Evolutionary conservation across 2,329 filamentous ascomycete genomes (phyloP), one percentile per base, ranked within the genome.

Genomic region (Epichloe sibirici): DNA sequence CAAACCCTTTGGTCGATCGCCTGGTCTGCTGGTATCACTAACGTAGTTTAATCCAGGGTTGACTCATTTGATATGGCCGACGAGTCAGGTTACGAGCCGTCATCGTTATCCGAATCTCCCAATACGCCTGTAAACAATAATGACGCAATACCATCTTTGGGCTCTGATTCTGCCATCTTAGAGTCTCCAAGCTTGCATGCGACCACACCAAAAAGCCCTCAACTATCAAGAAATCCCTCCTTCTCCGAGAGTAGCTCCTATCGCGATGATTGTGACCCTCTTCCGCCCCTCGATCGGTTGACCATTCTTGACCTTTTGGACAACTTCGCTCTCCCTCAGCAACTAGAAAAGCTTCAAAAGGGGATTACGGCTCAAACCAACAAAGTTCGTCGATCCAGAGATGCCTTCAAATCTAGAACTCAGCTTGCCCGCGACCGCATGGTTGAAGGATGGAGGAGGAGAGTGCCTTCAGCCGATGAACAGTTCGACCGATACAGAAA

Each of bases 241-340:
- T 90, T 90, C 66, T 90, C 88, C n/a, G 83, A 81, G 48, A 89
- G 83, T 68, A 89, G 84, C 66, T 85, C 82, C n/a, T 89, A 89
- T 62, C 87, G 93, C 53, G 88, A 93, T 61, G 89, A 91, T 65
- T 93, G 88, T 79, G 89, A 95, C 57, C 76, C 82, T 23, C 86
- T 94, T 56, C 88, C 90, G 9, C 90, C 91, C 0, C 74, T 96
- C 25, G 93, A 98, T 66, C 86, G 89, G 49, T 75, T 98, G 51
- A 90, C 87, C 40, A 82, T 97, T 53, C 89, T 98, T 62, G 93
- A 98, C 65, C 77, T 98, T 48, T 79, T 98, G 58, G 91, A 96
- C 70, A 97, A 96, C 66, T 82, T 98, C 57, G 88, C 90, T 5
- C 75, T 98, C 35, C 86, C 90, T 1, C 87, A 95, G 63, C 87